Evolutionary conservation across 208 protist species (phyloP).

Genomic region (Crithidia brevicula): DNA sequence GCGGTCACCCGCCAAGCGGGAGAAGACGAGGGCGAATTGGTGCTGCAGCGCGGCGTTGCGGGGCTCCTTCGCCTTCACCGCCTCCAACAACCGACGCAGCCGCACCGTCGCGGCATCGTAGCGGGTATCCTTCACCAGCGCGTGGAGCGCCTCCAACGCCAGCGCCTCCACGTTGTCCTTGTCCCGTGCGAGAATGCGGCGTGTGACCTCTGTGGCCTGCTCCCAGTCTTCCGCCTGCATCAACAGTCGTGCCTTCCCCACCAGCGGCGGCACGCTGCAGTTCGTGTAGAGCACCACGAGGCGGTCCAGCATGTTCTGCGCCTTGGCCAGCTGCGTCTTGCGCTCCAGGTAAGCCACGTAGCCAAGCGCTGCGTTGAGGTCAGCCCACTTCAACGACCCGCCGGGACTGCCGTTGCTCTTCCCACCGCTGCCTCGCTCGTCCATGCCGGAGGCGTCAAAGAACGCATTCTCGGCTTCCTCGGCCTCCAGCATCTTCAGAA

Average conservation of each 20-base stretch:
- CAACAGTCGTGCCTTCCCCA: slow-evolving; percentile 86
- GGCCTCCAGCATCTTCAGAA: slow-evolving; percentile 67
- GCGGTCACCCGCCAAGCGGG: slow-evolving; percentile 49
- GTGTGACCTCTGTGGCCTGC: slow-evolving; percentile 84
- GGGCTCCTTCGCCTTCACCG: slow-evolving; percentile 73
- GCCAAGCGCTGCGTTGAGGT: slow-evolving; percentile 85
- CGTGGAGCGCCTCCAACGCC: slow-evolving; percentile 69
- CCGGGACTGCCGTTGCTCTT: neutral
- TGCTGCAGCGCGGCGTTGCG: slow-evolving; percentile 79
- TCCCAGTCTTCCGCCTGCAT: slow-evolving; percentile 95
- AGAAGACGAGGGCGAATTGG: slow-evolving; percentile 74
- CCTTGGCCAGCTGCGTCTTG: slow-evolving; percentile 77
- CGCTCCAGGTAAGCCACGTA: slow-evolving; percentile 84
- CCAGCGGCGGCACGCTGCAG: slow-evolving; percentile 62
- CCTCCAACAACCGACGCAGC: slow-evolving; percentile 65
- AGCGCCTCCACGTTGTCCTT: slow-evolving; percentile 83
- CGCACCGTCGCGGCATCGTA: slow-evolving; percentile 61
- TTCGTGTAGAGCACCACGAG: slow-evolving; percentile 72
- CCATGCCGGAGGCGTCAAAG: slow-evolving; percentile 7
- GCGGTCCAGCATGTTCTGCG: slow-evolving; percentile 87
- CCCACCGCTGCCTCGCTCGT: neutral
- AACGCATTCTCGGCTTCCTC: slow-evolving; percentile 39
- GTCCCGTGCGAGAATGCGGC: slow-evolving; percentile 82
- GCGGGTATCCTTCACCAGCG: slow-evolving; percentile 79
- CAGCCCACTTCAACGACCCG: slow-evolving; percentile 34